Conservation (phyloP, 768 basidiomycete species). For the Pisolithus microcarpus region DNA sequence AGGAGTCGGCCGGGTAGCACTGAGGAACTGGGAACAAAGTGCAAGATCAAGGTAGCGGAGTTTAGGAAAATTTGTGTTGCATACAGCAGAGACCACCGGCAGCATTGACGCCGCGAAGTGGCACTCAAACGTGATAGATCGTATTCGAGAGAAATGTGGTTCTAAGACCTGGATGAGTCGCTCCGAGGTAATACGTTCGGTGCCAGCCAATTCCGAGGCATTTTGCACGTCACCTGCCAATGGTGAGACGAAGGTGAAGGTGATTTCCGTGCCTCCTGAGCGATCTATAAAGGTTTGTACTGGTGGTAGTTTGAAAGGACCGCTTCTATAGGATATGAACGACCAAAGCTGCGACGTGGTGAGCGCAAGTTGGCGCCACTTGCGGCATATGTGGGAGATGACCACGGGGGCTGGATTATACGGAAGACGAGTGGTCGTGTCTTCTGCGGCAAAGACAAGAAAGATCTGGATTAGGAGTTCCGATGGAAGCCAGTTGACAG, state of each 20-base stretch:
- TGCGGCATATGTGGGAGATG: conserved; percentile 43
- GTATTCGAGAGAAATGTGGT: conserved; percentile 22
- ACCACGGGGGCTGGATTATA: conserved; percentile 31
- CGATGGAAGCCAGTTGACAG: conserved; percentile 45
- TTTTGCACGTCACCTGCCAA: conserved; percentile 5
- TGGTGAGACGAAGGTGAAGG: conserved; percentile 27
- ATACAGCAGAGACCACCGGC: conserved; percentile 17
- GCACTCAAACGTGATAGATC: conserved; percentile 30
- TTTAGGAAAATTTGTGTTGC: conserved; percentile 12
- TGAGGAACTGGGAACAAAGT: conserved; percentile 19
- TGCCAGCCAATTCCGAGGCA: conserved; percentile 12
- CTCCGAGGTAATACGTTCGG: conserved; percentile 11
- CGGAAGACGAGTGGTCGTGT: conserved; percentile 17
- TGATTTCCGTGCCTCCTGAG: conserved; percentile 28
- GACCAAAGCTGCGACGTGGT: conserved; percentile 41
- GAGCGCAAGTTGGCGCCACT: conserved; percentile 43
- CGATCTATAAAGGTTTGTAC: conserved; percentile 30
- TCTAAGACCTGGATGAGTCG: conserved; percentile 20
- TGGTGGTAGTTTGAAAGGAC: conserved; percentile 16
- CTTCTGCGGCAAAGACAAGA: conserved; percentile 21
- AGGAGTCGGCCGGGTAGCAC: conserved; percentile 21
- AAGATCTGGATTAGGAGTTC: conserved; percentile 45
- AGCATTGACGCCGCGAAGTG: conserved; percentile 23
- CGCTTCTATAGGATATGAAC: conserved; percentile 25
- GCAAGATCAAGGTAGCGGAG: conserved; percentile 27